Conservation (phyloP, 2,329 filamentous ascomycete genomes). For the Neopestalotiopsis clavispora region DNA sequence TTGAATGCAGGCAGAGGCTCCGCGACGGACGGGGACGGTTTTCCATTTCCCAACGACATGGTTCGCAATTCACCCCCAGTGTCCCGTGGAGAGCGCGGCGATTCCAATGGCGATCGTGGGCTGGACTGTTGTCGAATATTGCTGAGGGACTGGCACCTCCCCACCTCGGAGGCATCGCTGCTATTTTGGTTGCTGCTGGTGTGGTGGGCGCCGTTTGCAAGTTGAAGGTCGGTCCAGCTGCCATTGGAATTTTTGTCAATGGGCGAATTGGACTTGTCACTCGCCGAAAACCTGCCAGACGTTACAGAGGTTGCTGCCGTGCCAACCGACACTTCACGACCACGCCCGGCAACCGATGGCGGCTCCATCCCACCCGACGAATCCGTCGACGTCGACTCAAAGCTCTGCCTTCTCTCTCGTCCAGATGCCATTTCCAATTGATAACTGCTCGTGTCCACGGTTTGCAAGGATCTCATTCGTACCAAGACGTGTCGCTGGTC, state of each 20-base stretch:
- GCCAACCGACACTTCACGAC: constrained; percentile 42
- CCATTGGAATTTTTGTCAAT: constrained; percentile 26
- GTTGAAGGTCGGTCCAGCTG: constrained; percentile 38
- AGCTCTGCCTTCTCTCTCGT: constrained; percentile 27
- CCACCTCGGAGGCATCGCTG: constrained; percentile 19
- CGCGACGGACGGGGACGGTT: constrained; percentile 17
- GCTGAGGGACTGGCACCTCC: constrained; percentile 31
- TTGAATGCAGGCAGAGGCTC: constrained; percentile 21
- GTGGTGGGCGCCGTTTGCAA: constrained; percentile 25
- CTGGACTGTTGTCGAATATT: constrained; percentile 25
- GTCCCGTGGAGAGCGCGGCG: constrained; percentile 16
- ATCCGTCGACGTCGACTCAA: constrained; percentile 38
- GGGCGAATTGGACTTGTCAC: constrained; percentile 23
- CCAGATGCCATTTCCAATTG: constrained; percentile 29
- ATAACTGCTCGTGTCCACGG: constrained; percentile 28
- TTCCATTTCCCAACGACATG: constrained; percentile 28
- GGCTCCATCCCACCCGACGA: constrained; percentile 42
- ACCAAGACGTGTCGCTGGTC: constrained; percentile 21
- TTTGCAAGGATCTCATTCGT: constrained; percentile 30
- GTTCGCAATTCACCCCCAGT: constrained; percentile 25
- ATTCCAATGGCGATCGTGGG: constrained; percentile 7
- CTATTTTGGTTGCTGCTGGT: neutral
- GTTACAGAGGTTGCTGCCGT: constrained; percentile 47
- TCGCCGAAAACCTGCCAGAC: constrained; percentile 35
- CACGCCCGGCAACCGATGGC: constrained; percentile 32